phyloP scores from a whole-genome alignment of 257 asterid genomes.

The Ballota nigra region DNA sequence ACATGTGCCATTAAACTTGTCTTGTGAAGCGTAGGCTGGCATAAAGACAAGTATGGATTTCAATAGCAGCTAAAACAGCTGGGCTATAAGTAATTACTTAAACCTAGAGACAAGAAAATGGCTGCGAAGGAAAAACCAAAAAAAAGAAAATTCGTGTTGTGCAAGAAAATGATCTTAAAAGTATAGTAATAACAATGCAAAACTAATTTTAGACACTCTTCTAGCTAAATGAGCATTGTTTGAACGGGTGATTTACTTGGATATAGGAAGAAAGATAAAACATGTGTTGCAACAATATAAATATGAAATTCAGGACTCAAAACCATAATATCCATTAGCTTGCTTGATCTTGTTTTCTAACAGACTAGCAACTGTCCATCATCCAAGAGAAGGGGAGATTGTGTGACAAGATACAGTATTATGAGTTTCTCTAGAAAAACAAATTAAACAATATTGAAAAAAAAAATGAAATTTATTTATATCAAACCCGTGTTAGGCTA shows the following conservation, averaged over 20 bases:
- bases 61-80: constrained; percentile 24
- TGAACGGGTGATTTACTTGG: not conserved
- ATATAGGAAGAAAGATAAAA: not conserved
- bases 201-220: not conserved
- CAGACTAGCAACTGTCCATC: not conserved
- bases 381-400: not conserved
- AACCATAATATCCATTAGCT: constrained; percentile 3
- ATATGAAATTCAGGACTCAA: not conserved
- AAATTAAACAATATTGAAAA: not conserved
- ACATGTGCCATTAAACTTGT: constrained; percentile 99
- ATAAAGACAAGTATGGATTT: constrained; percentile 27
- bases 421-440: not conserved
- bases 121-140: not conserved
- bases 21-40: constrained; percentile 98
- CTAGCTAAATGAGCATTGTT: not conserved
- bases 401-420: not conserved
- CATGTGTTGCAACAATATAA: not conserved
- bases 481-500: not conserved
- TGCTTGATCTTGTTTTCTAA: not conserved
- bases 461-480: no score
- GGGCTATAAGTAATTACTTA: not conserved
- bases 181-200: not conserved
- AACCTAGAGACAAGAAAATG: not conserved
- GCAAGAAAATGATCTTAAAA: constrained; percentile 1
- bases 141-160: not conserved